A percentile compares a stretch with the other conserved stretches of the same genome.
Conservation (phyloP, 306 rosid species). For the Astragalus glycyphyllos region DNA sequence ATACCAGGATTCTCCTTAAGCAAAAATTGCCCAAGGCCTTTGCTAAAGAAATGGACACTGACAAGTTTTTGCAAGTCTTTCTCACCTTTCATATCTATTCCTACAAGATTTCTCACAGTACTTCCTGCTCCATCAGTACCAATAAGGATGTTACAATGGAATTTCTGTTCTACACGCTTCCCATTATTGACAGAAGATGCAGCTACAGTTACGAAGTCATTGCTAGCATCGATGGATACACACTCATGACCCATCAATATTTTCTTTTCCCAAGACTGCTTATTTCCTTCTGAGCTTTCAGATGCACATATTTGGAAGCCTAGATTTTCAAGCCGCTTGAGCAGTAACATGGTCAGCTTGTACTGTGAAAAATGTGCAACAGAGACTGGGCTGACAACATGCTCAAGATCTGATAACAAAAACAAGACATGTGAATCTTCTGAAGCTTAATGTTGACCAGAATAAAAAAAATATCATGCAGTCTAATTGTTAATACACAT, state of each 20-base stretch:
- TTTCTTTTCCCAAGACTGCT: constrained; percentile 49
- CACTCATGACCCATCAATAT: constrained; percentile 88
- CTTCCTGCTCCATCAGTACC: constrained; percentile 94
- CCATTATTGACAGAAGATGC: constrained; percentile 64
- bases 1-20: constrained; percentile 92
- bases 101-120: constrained; percentile 77
- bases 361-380: constrained; percentile 93
- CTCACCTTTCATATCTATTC: constrained; percentile 88
- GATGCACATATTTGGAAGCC: constrained; percentile 58
- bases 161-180: constrained; percentile 56
- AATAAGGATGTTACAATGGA: constrained; percentile 69
- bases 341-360: constrained; percentile 68
- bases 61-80: constrained; percentile 87
- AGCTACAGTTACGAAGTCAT: constrained; percentile 59
- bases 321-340: constrained; percentile 68
- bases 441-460: constrained; percentile 35
- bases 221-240: constrained; percentile 60
- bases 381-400: constrained; percentile 80
- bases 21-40: constrained; percentile 81
- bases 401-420: constrained; percentile 76
- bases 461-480: constrained; percentile 29
- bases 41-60: constrained; percentile 89
- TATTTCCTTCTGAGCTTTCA: constrained; percentile 51
- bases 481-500: constrained; percentile 14
- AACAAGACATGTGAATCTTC: constrained; percentile 46